These are phyloP conservation scores for Fraxinus sp. DNA, from an alignment of 305 asterid species.

Conservation along the genomic window DNA sequence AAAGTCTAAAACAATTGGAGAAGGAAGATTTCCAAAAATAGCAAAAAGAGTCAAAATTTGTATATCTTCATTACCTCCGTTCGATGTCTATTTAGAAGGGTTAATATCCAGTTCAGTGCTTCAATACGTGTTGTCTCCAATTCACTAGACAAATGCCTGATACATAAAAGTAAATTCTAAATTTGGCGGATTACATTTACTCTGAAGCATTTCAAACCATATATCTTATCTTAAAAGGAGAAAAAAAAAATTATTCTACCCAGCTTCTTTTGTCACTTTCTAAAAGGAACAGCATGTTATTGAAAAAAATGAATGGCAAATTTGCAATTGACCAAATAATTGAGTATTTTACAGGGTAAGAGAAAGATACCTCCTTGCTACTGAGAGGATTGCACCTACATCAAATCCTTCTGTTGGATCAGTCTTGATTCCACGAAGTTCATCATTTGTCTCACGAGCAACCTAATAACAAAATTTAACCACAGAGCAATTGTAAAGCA, in stretches of 20 bases:
- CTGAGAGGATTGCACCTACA: conserved; percentile 83
- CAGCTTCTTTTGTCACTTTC: conserved; percentile 14
- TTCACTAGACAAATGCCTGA: conserved; percentile 89
- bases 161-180: conserved; percentile 23
- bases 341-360: conserved; percentile 21
- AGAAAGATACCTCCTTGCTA: conserved; percentile 71
- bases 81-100: conserved; percentile 72
- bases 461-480: conserved; percentile 47
- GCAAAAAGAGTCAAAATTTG: background rate
- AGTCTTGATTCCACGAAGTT: conserved; percentile 85
- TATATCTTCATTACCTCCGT: conserved; percentile 53
- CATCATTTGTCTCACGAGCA: conserved; percentile 98
- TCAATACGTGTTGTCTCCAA: conserved; percentile 99
- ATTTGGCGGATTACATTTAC: conserved; percentile 10
- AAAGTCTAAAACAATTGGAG: background rate
- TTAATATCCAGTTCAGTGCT: conserved; percentile 90
- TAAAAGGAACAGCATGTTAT: conserved; percentile 9
- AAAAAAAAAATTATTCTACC: conserved; percentile 9
- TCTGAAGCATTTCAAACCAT: conserved; percentile 1
- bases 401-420: conserved; percentile 85
- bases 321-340: conserved; percentile 11
- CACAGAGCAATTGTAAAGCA: background rate
- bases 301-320: conserved; percentile 9
- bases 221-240: conserved; percentile 1
- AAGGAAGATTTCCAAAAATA: background rate